Base-by-base conservation (phyloP, 2,329 filamentous ascomycete genomes). In the Ophiostoma novo-ulmi region DNA sequence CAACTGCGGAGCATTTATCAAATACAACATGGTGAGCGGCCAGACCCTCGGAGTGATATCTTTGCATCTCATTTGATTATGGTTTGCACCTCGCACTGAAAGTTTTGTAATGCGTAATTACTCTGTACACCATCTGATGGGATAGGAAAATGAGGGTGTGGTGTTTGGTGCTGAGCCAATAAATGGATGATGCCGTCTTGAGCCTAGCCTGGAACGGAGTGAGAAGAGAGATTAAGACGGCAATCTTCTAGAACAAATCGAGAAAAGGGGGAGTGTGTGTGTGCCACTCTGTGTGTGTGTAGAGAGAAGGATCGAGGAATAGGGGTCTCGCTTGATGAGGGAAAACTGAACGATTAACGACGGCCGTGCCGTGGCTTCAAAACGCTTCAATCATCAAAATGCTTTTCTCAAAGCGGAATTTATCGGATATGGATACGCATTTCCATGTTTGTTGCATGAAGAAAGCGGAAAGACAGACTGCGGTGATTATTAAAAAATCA, bases 191-290 rank as follows among this genome's bases (percentile, higher is more conserved):
- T 44, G 68, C 69, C n/a, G 66, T 26, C 68, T 70, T 71, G 65
- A 65, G 71, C 52, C 39, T 72, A 72, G 71, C 31, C 39, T 64
- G 35, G n/a, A 31, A 67, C 31, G 17, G 63, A 26, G 26, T 70
- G 35, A 70, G 65, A 58, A 69, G 44, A 66, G 66, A 72, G 68
- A 65, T 65, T 64, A 39, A 39, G 52, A 64, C 17, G 61, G 31
- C 14, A 41, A n/a, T 20, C 68, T 74, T 74, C 72, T 71, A 74
- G 72, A 74, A 74, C 71, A 61, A 71, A 70, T 61, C 35, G 68
- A 67, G 63, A 72, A 71, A 72, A 67, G 69, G 70, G 70, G 69
- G 17, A 35, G 14, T 20, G 31, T 31, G 31, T 31, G 31, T 31
- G 31, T 26, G 26, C 26, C 10, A 26, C 11, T 31, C 31, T 31